Conservation (phyloP, 176 grass and related monocot genomes). For the Elaeis guineensis region DNA sequence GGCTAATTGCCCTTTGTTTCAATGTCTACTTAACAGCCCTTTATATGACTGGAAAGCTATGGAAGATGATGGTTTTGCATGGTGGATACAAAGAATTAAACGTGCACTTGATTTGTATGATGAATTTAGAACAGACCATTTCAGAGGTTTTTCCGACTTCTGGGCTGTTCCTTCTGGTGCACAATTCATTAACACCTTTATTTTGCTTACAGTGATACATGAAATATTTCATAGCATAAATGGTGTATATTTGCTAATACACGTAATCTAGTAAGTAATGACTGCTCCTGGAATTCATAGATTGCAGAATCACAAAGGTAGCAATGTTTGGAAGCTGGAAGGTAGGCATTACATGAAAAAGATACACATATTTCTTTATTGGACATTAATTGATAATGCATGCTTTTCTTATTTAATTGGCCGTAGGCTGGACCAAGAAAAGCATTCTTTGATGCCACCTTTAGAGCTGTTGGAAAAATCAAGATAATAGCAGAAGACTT, state of each 20-base stretch:
- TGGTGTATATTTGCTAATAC: too few relatives aligned
- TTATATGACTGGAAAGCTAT: constrained; percentile 91
- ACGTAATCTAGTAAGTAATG: too few relatives aligned
- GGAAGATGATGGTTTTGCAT: constrained; percentile 64
- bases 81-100: constrained; percentile 92
- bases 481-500: constrained; percentile 92
- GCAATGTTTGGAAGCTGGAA: constrained; percentile 81
- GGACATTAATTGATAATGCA: constrained; percentile 21
- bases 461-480: constrained; percentile 65
- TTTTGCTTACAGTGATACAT: too few relatives aligned
- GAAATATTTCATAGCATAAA: too few relatives aligned
- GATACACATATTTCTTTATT: constrained; percentile 1
- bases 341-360: constrained; percentile 39
- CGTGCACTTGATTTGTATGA: constrained; percentile 97
- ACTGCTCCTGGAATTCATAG: too few relatives aligned
- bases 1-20: constrained; percentile 8
- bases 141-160: constrained; percentile 76
- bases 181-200: constrained; percentile 10
- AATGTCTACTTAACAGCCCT: constrained; percentile 43
- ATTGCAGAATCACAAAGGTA: constrained; percentile 73
- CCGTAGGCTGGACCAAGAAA: constrained; percentile 97
- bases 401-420: constrained; percentile 37
- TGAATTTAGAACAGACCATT: constrained; percentile 97
- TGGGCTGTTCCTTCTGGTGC: constrained; percentile 91
- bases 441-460: constrained; percentile 80